A percentile compares a stretch with the other conserved stretches of the same genome.
These are phyloP conservation scores for Termitomyces sp. DNA, from an alignment of 768 basidiomycete genomes.

Conservation along the genomic window DNA sequence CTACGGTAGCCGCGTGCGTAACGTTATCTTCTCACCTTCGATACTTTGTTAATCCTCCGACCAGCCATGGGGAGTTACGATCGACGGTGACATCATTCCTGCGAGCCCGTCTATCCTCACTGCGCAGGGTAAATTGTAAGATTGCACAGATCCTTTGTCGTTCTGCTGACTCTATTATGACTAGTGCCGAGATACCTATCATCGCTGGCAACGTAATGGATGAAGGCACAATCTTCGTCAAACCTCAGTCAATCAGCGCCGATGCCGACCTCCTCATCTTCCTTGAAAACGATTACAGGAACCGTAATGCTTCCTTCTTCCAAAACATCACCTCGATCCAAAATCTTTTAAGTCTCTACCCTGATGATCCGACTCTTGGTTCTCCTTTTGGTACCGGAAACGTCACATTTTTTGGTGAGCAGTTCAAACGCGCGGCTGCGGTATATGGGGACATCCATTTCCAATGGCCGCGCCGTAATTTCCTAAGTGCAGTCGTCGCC, in stretches of 20 bases:
- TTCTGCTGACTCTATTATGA: background rate
- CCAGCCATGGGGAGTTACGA: constrained; percentile 19
- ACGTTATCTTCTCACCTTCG: background rate
- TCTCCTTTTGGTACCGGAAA: constrained; percentile 43
- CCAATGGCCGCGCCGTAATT: constrained; percentile 19
- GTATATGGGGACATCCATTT: constrained; percentile 21
- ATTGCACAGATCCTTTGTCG: background rate
- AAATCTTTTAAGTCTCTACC: constrained; percentile 34
- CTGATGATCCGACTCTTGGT: constrained; percentile 35
- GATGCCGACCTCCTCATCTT: constrained; percentile 17
- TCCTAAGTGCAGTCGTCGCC: constrained; percentile 7
- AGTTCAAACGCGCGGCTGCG: constrained; percentile 20
- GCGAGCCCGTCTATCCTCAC: constrained; percentile 18
- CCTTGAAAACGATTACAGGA: constrained; percentile 20
- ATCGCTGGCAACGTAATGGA: constrained; percentile 19
- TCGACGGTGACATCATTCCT: constrained; percentile 20
- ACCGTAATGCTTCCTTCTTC: constrained; percentile 20
- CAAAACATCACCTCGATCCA: constrained; percentile 17
- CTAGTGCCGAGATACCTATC: constrained; percentile 19
- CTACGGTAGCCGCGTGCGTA: constrained; percentile 18
- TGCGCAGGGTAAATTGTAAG: constrained; percentile 19
- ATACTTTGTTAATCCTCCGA: background rate
- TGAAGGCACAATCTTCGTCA: constrained; percentile 21
- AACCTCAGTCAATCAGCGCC: constrained; percentile 16
- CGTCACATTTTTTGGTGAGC: constrained; percentile 29